These are phyloP conservation scores for Ceratocystis huliohia DNA, from an alignment of 2,329 filamentous ascomycete genomes.

Conservation along the genomic window DNA sequence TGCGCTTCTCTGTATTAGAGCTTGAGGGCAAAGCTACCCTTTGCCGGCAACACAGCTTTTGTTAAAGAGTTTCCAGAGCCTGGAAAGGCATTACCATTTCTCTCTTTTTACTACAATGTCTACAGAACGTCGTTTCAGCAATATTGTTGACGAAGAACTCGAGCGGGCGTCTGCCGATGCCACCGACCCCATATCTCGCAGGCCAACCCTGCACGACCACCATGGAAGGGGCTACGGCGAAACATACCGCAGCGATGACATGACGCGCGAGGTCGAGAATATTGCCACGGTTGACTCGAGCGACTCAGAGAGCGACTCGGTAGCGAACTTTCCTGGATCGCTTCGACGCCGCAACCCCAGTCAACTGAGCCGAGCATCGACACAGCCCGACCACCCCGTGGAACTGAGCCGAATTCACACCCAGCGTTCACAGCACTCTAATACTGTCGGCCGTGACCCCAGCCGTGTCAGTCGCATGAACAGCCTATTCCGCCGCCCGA, in stretches of 20 bases:
- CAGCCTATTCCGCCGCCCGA: constrained; percentile 37
- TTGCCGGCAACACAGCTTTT: not conserved
- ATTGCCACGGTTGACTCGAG: constrained; percentile 37
- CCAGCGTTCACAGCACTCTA: constrained; percentile 54
- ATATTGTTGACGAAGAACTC: constrained; percentile 24
- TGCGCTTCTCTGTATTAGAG: too few species aligned
- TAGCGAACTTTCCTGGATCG: constrained; percentile 38
- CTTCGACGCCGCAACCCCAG: constrained; percentile 41
- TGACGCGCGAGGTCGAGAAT: not conserved
- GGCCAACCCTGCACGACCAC: constrained; percentile 25
- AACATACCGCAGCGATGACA: constrained; percentile 37
- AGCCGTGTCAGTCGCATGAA: not conserved
- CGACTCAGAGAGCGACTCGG: constrained; percentile 26
- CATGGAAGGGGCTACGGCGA: constrained; percentile 31
- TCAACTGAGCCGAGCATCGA: constrained; percentile 48
- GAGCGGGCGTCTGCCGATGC: constrained; percentile 21
- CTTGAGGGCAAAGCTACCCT: too few species aligned
- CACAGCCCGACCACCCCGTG: constrained; percentile 54
- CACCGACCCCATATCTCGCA: constrained; percentile 24
- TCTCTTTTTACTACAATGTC: not conserved
- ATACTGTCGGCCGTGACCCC: constrained; percentile 50
- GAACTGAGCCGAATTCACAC: constrained; percentile 61
- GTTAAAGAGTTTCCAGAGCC: not conserved
- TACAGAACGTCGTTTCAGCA: not conserved
- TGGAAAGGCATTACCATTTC: not conserved